These are phyloP conservation scores for Backusella parvicylindrica DNA, from an alignment of 192 early-diverging fungal species.

Conservation along the genomic window DNA sequence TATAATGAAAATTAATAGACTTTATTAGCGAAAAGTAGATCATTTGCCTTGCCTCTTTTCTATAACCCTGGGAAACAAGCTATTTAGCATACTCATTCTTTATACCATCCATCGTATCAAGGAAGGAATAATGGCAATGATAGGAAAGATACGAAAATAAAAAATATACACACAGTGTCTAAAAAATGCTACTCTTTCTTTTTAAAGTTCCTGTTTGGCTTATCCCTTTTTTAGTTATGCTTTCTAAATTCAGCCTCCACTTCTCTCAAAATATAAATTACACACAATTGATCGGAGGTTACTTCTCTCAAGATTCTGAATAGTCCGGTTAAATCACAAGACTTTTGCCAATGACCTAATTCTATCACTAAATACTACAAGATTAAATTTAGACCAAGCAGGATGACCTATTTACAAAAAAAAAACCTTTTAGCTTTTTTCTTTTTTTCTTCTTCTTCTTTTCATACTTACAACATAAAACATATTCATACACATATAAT, in stretches of 20 bases:
- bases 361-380: neutral
- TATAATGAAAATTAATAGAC: neutral
- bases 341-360: neutral
- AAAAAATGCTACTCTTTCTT: neutral
- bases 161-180: neutral
- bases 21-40: neutral
- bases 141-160: neutral
- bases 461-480: neutral
- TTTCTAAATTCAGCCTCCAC: neutral
- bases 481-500: neutral
- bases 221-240: neutral
- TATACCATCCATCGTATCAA: neutral
- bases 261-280: neutral
- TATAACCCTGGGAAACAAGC: too few relatives aligned
- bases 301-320: neutral
- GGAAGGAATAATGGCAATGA: neutral
- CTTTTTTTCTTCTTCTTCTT: neutral
- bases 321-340: neutral
- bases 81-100: neutral
- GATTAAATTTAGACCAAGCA: constrained; percentile 4
- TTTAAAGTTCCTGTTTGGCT: neutral
- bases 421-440: neutral
- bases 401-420: neutral
- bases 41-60: neutral
- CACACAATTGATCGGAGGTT: neutral